Percentiles rank a stretch among this genome's conserved stretches.
These are phyloP conservation scores for Hymenochaete sp. DNA, from an alignment of 1,284 basidiomycete species.

Conservation along the genomic window DNA sequence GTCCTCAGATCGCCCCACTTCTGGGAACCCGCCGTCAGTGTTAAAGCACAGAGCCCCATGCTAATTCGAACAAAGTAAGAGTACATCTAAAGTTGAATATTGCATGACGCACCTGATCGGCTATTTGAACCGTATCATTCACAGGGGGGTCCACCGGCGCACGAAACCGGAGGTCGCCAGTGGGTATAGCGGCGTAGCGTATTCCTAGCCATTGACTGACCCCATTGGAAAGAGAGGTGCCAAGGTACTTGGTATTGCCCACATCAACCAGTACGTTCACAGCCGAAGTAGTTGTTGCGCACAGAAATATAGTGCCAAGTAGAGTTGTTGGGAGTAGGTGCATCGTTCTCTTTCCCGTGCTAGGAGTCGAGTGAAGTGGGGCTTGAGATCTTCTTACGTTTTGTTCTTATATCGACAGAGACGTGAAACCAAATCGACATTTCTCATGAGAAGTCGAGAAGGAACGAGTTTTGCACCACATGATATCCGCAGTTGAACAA, in stretches of 20 bases:
- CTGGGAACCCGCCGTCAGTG: slow-evolving; percentile 9
- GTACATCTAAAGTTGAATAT: not conserved
- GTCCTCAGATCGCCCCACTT: slow-evolving; percentile 24
- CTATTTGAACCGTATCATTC: slow-evolving; percentile 19
- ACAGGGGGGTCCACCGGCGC: slow-evolving; percentile 20
- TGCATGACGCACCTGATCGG: slow-evolving; percentile 5
- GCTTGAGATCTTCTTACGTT: too few relatives aligned
- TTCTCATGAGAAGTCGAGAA: too few relatives aligned
- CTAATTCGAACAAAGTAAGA: not conserved
- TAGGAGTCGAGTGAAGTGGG: too few relatives aligned
- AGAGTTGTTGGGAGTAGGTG: too few relatives aligned
- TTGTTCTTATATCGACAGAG: too few relatives aligned
- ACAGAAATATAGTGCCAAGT: too few relatives aligned
- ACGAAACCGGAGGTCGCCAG: slow-evolving; percentile 23
- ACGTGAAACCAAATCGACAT: too few relatives aligned
- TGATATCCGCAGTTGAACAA: too few relatives aligned
- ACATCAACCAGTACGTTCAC: slow-evolving; percentile 19
- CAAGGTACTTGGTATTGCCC: slow-evolving; percentile 19
- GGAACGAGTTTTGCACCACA: too few relatives aligned
- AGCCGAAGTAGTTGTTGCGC: too few relatives aligned
- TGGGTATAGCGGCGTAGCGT: slow-evolving; percentile 25
- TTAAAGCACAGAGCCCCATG: slow-evolving; percentile 14
- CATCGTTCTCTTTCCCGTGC: too few relatives aligned
- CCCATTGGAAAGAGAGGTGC: slow-evolving; percentile 19
- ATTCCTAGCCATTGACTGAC: slow-evolving; percentile 23